Percentiles rank a stretch among this genome's conserved stretches.
These are phyloP conservation scores for Stemphylium vesicarium DNA, from an alignment of 2,329 filamentous ascomycete genomes.

Conservation along the genomic window DNA sequence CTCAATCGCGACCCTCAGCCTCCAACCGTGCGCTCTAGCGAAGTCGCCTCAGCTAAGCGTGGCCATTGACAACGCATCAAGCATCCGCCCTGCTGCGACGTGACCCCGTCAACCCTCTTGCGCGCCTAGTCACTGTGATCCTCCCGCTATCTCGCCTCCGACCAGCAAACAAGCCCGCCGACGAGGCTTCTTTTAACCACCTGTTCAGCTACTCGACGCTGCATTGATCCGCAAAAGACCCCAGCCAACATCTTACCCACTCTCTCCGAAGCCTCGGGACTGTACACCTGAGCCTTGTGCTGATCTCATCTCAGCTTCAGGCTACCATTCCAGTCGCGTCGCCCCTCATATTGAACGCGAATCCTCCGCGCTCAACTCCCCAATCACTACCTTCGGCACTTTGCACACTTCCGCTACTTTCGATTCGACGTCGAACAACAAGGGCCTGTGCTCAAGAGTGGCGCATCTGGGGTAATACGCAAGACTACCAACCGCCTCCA, in stretches of 20 bases:
- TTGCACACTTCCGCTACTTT: conserved; percentile 25
- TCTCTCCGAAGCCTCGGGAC: conserved; percentile 31
- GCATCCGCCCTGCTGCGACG: conserved; percentile 47
- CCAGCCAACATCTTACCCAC: conserved; percentile 1
- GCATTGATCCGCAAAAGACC: conserved; percentile 4
- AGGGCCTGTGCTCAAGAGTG: conserved; percentile 39
- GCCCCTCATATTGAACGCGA: conserved; percentile 28
- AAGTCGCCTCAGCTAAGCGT: conserved; percentile 47
- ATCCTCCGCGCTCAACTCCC: not conserved
- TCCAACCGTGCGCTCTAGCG: conserved; percentile 42
- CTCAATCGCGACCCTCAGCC: conserved; percentile 38
- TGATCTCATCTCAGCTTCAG: conserved; percentile 43
- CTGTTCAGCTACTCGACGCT: not conserved
- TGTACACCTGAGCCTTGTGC: conserved; percentile 31
- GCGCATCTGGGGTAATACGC: conserved; percentile 22
- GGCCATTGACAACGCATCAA: conserved; percentile 54
- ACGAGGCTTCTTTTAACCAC: conserved; percentile 20
- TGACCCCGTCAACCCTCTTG: conserved; percentile 40
- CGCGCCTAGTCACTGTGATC: conserved; percentile 39
- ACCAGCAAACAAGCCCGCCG: conserved; percentile 42
- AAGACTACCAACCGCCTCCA: conserved; percentile 25
- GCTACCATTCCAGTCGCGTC: conserved; percentile 44
- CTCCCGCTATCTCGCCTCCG: conserved; percentile 35
- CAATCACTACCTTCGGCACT: not conserved
- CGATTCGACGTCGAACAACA: conserved; percentile 14